Percentiles rank a stretch among this genome's conserved stretches.
phyloP scores from a whole-genome alignment of 2,329 filamentous ascomycete species.

The Aspergillus sp. region DNA sequence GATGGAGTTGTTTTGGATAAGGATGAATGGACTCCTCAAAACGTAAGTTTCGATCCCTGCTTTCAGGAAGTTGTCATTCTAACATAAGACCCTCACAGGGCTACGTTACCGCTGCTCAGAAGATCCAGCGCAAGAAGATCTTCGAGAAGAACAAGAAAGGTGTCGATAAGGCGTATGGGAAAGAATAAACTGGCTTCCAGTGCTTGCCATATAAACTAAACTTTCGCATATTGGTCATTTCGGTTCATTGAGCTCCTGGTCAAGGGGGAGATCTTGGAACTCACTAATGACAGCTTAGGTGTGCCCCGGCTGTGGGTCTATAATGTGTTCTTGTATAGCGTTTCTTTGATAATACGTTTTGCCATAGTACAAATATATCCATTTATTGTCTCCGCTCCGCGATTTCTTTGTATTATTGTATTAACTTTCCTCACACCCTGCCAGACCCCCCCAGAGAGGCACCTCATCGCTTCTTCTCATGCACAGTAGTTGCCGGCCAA shows the following conservation, averaged over 20 bases:
- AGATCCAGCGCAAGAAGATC: constrained; percentile 69
- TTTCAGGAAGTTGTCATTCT: neutral
- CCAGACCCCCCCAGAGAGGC: no score
- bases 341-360: neutral
- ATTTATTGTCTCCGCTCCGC: neutral
- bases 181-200: constrained; percentile 28
- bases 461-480: no score
- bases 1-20: constrained; percentile 46
- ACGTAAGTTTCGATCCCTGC: constrained; percentile 31
- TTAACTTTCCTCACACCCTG: no score
- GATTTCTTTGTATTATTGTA: no score
- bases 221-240: neutral
- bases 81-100: constrained; percentile 44
- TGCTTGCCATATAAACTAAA: neutral
- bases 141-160: constrained; percentile 61
- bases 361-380: neutral
- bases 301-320: neutral
- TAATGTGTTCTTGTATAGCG: neutral
- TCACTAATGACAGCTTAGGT: no score
- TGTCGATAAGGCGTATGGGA: constrained; percentile 60
- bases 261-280: neutral
- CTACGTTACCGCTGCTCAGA: constrained; percentile 68
- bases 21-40: constrained; percentile 47
- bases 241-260: neutral
- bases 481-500: no score